Base-by-base conservation (phyloP, 2,329 filamentous ascomycete genomes). In the Clonostachys chloroleuca region DNA sequence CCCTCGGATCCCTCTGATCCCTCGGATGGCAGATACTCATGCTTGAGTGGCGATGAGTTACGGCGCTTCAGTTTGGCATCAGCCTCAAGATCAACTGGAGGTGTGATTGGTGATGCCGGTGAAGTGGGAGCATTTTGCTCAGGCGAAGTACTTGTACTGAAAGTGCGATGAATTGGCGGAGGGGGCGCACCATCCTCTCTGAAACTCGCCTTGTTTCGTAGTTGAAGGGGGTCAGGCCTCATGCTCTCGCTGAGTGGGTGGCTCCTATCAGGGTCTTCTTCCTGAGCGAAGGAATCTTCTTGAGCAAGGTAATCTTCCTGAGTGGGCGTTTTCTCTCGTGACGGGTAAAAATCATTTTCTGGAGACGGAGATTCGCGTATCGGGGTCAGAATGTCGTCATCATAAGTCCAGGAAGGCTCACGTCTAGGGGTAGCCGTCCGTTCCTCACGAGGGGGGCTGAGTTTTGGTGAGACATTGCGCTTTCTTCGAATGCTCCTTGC, bases 21-120 rank as follows among this genome's bases (percentile, higher is more conserved):
- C 44, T 84, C 81, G 1, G 94, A 97, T 13, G 92, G 92, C 52
- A 92, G 86, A 58, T 96, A 99, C 68, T 99, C 92, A 61, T 97
- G 92, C 70, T 99, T 99, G 44, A 99, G 74, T 1, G 94, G 94
- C 2, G 94, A 99, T 0, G 94, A 97, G 2, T 84, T 87, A 16
- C 91, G 83, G 41, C 92, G 82, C 59, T 86, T 80, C 18, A 81
- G 54, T 64, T 64, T 75, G 53, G 57, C 59, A 34, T 63, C 63
- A 54, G 56, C 64, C 57, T 61, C 68, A 61, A 56, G 64, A 56
- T 70, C 84, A 59, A 59, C 72, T 60, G 63, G 83, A 54, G 62
- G 74, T 48, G 50, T 71, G 67, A 58, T 70, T 30, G 24, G 24
- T 10, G 24, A 30, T 30, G 9, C 24, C 24, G 24, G 10, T 30